phyloP scores from a whole-genome alignment of 2,329 filamentous ascomycete genomes.

The Scytalidium lignicola region DNA sequence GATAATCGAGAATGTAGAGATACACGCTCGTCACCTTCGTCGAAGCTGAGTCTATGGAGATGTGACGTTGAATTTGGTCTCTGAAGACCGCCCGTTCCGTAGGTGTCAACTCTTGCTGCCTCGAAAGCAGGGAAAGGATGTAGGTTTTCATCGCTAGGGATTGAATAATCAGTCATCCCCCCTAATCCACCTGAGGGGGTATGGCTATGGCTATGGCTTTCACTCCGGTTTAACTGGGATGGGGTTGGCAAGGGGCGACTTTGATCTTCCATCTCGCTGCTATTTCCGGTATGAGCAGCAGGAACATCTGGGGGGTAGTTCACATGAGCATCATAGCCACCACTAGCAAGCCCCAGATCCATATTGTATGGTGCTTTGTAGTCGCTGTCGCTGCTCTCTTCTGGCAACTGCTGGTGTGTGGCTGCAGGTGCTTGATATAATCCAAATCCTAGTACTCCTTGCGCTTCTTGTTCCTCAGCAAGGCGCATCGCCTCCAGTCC shows the following conservation, averaged over 20 bases:
- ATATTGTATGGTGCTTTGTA: slow-evolving; percentile 48
- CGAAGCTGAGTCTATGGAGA: slow-evolving; percentile 77
- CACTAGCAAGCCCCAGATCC: slow-evolving; percentile 70
- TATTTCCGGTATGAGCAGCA: slow-evolving; percentile 23
- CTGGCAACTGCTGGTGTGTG: slow-evolving; percentile 25
- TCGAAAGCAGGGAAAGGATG: slow-evolving; percentile 52
- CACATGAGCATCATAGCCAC: slow-evolving; percentile 60
- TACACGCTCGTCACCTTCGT: slow-evolving; percentile 80
- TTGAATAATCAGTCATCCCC: slow-evolving; percentile 30
- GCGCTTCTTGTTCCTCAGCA: slow-evolving; percentile 73
- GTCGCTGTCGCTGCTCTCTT: slow-evolving; percentile 63
- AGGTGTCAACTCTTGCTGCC: slow-evolving; percentile 64
- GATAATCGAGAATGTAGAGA: slow-evolving; percentile 52
- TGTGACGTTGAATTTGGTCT: slow-evolving; percentile 57
- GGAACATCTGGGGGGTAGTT: slow-evolving; percentile 48
- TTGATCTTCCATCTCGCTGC: slow-evolving; percentile 37
- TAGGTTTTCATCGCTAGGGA: slow-evolving; percentile 45
- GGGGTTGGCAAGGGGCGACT: slow-evolving; percentile 45
- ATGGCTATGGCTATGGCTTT: slow-evolving; percentile 17
- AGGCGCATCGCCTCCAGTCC: slow-evolving; percentile 79
- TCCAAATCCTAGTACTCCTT: slow-evolving; percentile 48
- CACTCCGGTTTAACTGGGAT: slow-evolving; percentile 28
- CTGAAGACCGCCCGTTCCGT: slow-evolving; percentile 83
- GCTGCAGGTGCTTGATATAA: slow-evolving; percentile 39
- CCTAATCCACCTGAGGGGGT: slow-evolving; percentile 22